Evolutionary conservation across 192 early-diverging fungal species (phyloP).

Genomic region (Dimargaris xerosporica): DNA sequence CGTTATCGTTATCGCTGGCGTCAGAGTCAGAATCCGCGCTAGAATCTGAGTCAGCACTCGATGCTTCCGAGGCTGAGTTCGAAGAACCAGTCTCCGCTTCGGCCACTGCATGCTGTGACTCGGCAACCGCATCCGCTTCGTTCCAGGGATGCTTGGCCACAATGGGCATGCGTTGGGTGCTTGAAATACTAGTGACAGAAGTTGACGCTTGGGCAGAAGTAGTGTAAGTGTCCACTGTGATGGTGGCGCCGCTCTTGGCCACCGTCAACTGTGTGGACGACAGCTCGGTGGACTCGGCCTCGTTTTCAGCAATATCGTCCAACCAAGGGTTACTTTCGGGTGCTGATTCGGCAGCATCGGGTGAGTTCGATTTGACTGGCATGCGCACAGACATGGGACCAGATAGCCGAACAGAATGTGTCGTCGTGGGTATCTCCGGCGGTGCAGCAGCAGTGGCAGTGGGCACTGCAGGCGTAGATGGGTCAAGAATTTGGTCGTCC

Average conservation of each 20-base stretch:
- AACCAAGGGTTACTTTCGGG: conserved; percentile 3
- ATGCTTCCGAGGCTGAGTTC: too few species aligned
- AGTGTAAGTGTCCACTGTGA: neutral
- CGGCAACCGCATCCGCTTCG: neutral
- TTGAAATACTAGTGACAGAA: neutral
- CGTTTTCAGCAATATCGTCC: neutral
- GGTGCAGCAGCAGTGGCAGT: neutral
- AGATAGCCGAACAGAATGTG: neutral
- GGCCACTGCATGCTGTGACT: too few species aligned
- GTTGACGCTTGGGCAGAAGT: neutral
- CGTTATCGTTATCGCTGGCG: too few species aligned
- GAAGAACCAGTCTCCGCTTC: too few species aligned
- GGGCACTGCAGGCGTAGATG: neutral
- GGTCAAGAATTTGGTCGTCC: neutral
- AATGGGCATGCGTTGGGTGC: neutral
- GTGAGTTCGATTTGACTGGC: neutral
- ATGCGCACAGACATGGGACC: neutral
- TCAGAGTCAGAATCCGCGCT: too few species aligned
- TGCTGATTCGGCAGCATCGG: neutral
- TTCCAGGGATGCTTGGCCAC: neutral
- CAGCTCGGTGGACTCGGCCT: neutral
- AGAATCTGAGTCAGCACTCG: too few species aligned
- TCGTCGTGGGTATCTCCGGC: neutral
- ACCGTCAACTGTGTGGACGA: neutral
- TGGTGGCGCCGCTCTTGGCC: neutral